A percentile compares a stretch with the other conserved stretches of the same genome.
Conservation (phyloP, 2,329 filamentous ascomycete species). For the Fusarium odoratissimum region DNA sequence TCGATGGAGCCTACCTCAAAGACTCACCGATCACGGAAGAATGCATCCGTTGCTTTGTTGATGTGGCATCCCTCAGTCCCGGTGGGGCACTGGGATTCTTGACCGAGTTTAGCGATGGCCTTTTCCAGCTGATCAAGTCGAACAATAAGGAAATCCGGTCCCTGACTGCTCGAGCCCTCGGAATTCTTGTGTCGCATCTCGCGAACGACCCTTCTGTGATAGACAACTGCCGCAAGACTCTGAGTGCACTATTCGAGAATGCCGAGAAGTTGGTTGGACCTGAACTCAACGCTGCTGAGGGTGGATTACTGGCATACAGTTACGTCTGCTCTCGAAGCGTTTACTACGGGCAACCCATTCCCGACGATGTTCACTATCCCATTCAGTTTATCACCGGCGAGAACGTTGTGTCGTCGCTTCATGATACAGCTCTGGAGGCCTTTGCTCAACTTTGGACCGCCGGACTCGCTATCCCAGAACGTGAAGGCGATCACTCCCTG, state of each 20-base stretch:
- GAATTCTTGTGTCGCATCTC: constrained; percentile 79
- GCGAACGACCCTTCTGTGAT: constrained; percentile 52
- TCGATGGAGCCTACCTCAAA: constrained; percentile 65
- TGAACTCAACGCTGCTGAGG: constrained; percentile 60
- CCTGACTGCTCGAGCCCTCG: constrained; percentile 76
- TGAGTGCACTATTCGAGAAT: constrained; percentile 59
- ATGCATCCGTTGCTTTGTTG: constrained; percentile 64
- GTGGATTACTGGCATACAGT: constrained; percentile 58
- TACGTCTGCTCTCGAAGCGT: constrained; percentile 58
- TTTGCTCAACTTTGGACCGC: constrained; percentile 62
- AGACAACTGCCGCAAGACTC: constrained; percentile 38
- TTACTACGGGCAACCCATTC: constrained; percentile 55
- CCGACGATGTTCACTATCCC: constrained; percentile 47
- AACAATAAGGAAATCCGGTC: constrained; percentile 77
- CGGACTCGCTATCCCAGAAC: constrained; percentile 52
- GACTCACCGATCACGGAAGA: constrained; percentile 57
- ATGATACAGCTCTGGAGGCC: constrained; percentile 58
- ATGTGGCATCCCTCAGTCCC: constrained; percentile 63
- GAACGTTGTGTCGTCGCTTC: constrained; percentile 50
- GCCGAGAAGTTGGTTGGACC: constrained; percentile 57
- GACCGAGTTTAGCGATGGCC: constrained; percentile 58
- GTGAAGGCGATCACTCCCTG: constrained; percentile 46
- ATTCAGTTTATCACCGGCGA: constrained; percentile 49
- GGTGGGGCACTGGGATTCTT: constrained; percentile 64
- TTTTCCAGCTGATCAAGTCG: constrained; percentile 73